A percentile compares a stretch with the other conserved stretches of the same genome.
Evolutionary conservation across 305 asterid genomes (phyloP).

Genomic region (Solanum hybrid): DNA sequence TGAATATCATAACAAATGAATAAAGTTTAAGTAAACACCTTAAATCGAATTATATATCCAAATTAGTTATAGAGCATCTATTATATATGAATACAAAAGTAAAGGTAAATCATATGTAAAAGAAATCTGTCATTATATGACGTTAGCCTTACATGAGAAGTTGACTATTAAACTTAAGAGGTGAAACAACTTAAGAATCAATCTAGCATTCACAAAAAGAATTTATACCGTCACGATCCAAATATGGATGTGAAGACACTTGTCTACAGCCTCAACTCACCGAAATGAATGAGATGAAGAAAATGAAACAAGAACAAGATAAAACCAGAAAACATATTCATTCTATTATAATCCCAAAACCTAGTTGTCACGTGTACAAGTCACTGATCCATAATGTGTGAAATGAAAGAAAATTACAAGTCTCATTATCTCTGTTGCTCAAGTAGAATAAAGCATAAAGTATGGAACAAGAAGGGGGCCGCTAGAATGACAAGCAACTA

Average conservation of each 20-base stretch:
- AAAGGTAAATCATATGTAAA: neutral
- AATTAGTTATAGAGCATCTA: neutral
- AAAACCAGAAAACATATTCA: neutral
- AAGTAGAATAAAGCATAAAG: neutral
- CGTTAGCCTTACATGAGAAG: neutral
- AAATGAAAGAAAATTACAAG: neutral
- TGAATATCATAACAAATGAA: neutral
- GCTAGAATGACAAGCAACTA: too few species aligned
- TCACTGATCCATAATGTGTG: neutral
- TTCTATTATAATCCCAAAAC: too few species aligned
- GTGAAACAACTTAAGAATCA: too few species aligned
- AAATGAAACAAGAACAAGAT: neutral
- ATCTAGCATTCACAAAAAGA: neutral
- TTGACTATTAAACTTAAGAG: neutral
- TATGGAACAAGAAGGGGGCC: too few species aligned
- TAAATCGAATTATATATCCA: too few species aligned
- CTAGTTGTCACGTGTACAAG: neutral
- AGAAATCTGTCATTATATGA: neutral
- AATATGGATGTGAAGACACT: neutral
- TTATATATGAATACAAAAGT: neutral
- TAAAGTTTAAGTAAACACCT: too few species aligned
- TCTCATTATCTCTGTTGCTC: neutral
- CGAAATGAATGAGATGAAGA: neutral
- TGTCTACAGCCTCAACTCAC: neutral
- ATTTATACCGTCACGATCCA: too few species aligned